Base-by-base conservation (phyloP, 139 green algal genomes). In the Picochlorum sp. region DNA sequence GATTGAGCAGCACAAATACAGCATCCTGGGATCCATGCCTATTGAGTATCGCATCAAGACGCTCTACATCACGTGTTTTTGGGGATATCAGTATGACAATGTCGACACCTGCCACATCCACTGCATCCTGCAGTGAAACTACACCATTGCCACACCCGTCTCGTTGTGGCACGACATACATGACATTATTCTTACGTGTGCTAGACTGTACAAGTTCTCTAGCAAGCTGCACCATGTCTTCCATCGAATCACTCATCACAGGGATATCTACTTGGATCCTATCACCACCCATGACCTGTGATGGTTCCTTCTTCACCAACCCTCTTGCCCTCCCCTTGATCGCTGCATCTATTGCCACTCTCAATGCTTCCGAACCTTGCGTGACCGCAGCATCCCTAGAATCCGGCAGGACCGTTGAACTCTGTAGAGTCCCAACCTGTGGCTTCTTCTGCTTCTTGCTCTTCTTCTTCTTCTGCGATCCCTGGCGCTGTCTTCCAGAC, bases 261-360 rank as follows among this genome's bases (percentile, higher is more conserved):
- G 70, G 70, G 9, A 76, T 65, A 24, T 76, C 70, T 1, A 76
- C 56, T 11, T 41, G 34, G 8, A 41, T 41, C 34, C 34, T 41
- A 41, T 41, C 34, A 41, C 34, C 34, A 10, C 41, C 41, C n/a
- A 76, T 56, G 18, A 54, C 59, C 16, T 23, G 20, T 45, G 47
- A 24, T 18, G 54, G 38, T 41, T 41, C 34, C 5, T 30, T 37
- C 2, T 57, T 34, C 2, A 45, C 63, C 62, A 76, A 72, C 0
- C 70, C 70, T 51, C 57, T 65, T 23, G 67, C 70, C 20, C 21
- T 56, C 54, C 20, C n/a, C 55, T 71, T 76, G 41, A 21, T 31
- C 14, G 24, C 28, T 28, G 34, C 31, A 37, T 8, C 23, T 14
- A 76, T 45, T 44, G 62, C 58, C 6, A 37, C 45, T 21, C 45